Evolutionary conservation across 2,329 filamentous ascomycete species (phyloP), one percentile per base, ranked within the genome.

Genomic region (Claviceps purpurea): DNA sequence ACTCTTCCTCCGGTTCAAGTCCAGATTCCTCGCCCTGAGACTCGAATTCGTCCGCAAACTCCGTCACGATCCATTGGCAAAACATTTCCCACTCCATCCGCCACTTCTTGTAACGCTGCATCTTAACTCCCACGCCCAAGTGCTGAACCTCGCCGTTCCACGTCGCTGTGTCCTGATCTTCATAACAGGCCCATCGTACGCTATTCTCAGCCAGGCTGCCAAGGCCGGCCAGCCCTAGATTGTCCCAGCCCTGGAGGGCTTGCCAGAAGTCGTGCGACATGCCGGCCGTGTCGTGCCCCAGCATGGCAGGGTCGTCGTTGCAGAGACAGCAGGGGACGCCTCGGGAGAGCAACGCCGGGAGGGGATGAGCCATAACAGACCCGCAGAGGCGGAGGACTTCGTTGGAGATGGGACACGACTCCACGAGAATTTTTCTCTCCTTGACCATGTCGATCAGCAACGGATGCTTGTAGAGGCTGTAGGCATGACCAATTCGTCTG

Each of bases 241-340:
- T 95, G 54, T 95, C 85, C 80, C 90, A 93, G 0, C 87, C 90
- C 67, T 95, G 89, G 20, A 96, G 71, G 1, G 87, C 85, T 67
- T 95, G 89, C 54, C 89, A 96, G 68, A 95, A 95, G 68, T 96
- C 89, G 67, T 95, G 87, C 1, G 86, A 91, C 76, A 93, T 83
- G 40, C 88, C 89, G 26, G 82, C 85, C 6, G 77, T 80, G 53
- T 87, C 87, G 61, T 95, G 87, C 8, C 90, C 90, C 5, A 95
- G 74, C 61, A 96, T 88, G 1, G 86, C 87, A 1, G 89, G 90
- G 63, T 95, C 89, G 64, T 96, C 91, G 63, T 95, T 95, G 70
- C 84, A 89, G 10, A 98, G 77, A 11, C 84, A 81, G 61, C 89
- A 91, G 5, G 87, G 68, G 1, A 97, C 88, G 26, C 91, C 91